A percentile compares a stretch with the other conserved stretches of the same genome.
These are phyloP conservation scores for Clathrospora elynae DNA, from an alignment of 2,329 filamentous ascomycete species.

Conservation along the genomic window DNA sequence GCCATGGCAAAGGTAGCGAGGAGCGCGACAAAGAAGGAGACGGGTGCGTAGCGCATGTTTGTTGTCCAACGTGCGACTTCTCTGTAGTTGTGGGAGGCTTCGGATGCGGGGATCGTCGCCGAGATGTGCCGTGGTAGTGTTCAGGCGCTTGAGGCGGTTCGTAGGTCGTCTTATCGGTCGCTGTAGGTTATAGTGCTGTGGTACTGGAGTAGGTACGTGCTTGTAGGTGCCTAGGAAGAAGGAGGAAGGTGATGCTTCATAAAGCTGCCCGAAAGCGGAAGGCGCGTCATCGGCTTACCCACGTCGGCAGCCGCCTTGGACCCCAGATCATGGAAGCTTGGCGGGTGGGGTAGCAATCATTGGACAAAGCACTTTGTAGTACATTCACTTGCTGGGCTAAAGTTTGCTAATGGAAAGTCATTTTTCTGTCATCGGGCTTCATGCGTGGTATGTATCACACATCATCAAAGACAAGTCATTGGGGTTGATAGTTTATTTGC, in stretches of 20 bases:
- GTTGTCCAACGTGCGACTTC: conserved; percentile 25
- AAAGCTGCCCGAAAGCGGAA: conserved; percentile 14
- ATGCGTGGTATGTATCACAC: neutral
- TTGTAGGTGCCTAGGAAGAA: conserved; percentile 8
- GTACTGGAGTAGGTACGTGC: neutral
- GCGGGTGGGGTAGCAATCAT: no score
- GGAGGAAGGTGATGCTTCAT: conserved; percentile 14
- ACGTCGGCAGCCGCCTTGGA: conserved; percentile 1
- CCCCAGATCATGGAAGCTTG: conserved; percentile 6
- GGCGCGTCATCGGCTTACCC: conserved; percentile 15
- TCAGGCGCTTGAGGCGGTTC: no score
- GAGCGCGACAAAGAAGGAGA: conserved; percentile 62
- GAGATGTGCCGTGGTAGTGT: no score
- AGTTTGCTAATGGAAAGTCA: no score
- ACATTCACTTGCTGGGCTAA: no score
- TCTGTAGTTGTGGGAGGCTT: neutral
- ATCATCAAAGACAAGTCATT: neutral
- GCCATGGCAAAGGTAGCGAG: conserved; percentile 67
- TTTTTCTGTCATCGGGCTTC: no score
- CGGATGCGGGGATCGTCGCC: neutral
- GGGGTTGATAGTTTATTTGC: conserved; percentile 3
- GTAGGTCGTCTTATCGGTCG: conserved; percentile 1
- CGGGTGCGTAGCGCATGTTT: conserved; percentile 71
- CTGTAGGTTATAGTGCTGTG: neutral
- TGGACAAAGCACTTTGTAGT: no score